Evolutionary conservation across 306 rosid species (phyloP), one percentile per base, ranked within the genome.

Genomic region (Fagus sylvatica): DNA sequence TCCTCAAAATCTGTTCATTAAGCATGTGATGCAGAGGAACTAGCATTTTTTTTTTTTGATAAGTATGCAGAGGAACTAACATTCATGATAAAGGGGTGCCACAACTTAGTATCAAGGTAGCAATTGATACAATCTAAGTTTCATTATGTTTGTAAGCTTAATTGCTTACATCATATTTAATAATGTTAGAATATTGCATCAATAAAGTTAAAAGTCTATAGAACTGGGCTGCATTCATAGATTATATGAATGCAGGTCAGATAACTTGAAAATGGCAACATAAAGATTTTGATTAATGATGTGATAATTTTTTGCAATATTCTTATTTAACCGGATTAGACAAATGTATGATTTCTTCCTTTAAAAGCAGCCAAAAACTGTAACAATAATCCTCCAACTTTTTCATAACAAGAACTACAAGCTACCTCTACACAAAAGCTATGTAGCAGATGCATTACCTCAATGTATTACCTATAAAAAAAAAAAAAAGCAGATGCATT

Each of bases 401-500:
- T 67, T 72, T 2, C 0, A 28, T 67, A 16, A 13, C 22, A 39
- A 61, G 43, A 72, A 67, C 43, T 65, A 54, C 22, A 64, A 7
- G 39, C 30, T 30, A 2, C 17, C 34, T 22, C 32, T 34, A 53
- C 34, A 46, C 56, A 57, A 22, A 82, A 88, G 54, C 59, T 11
- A 11, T 43, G 46, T 15, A 32, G n/a, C 34, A 53, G 73, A 56
- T 71, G 53, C 67, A 69, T 12, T 22, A 22, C 28, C 28, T 22
- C 28, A 22, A 22, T 22, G 28, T 22, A 22, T 22, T 22, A 22
- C 28, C 28, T 22, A 22, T 22, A 22, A 22, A 22, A 22, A 22
- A 22, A 22, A 22, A 22, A 22, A 22, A 22, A 22, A 22, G 28
- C 28, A 22, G 28, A 22, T 22, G 28, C 28, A 22, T 61, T 84